Evolutionary conservation across 495 filamentous ascomycete genomes (phyloP).

Genomic region (Penicillium flavigenum): DNA sequence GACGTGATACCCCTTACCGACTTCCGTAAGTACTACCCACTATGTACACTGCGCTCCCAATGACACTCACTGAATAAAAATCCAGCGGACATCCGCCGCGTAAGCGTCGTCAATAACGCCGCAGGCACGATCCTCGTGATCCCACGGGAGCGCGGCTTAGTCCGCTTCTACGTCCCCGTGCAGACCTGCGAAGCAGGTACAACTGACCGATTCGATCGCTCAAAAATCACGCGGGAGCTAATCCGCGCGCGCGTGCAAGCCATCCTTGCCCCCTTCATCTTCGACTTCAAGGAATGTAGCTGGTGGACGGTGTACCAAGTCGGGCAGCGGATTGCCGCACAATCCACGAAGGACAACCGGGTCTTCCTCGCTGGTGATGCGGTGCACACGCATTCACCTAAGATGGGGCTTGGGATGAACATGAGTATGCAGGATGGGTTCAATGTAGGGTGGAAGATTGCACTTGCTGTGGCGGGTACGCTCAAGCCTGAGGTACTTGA

Average conservation of each 20-base stretch:
- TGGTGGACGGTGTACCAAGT: slow-evolving; percentile 63
- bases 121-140: slow-evolving; percentile 65
- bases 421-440: slow-evolving; percentile 76
- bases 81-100: slow-evolving; percentile 58
- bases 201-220: slow-evolving; percentile 41
- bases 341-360: slow-evolving; percentile 63
- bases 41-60: not conserved
- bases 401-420: slow-evolving; percentile 87
- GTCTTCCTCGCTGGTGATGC: slow-evolving; percentile 82
- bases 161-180: slow-evolving; percentile 70
- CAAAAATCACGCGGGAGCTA: slow-evolving; percentile 56
- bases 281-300: slow-evolving; percentile 58
- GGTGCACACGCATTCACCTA: slow-evolving; percentile 79
- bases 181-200: slow-evolving; percentile 30
- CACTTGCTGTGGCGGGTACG: slow-evolving; percentile 60
- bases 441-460: slow-evolving; percentile 82
- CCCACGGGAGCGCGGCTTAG: slow-evolving; percentile 64
- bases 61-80: not conserved
- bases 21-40: slow-evolving; percentile 47
- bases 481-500: slow-evolving; percentile 56
- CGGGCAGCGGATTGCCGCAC: slow-evolving; percentile 68
- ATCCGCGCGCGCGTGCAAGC: slow-evolving; percentile 60
- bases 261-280: slow-evolving; percentile 60
- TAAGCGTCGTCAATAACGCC: slow-evolving; percentile 59
- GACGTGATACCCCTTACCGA: slow-evolving; percentile 66